Evolutionary conservation across 257 asterid species (phyloP).

Genomic region (Euphrasia confusa): DNA sequence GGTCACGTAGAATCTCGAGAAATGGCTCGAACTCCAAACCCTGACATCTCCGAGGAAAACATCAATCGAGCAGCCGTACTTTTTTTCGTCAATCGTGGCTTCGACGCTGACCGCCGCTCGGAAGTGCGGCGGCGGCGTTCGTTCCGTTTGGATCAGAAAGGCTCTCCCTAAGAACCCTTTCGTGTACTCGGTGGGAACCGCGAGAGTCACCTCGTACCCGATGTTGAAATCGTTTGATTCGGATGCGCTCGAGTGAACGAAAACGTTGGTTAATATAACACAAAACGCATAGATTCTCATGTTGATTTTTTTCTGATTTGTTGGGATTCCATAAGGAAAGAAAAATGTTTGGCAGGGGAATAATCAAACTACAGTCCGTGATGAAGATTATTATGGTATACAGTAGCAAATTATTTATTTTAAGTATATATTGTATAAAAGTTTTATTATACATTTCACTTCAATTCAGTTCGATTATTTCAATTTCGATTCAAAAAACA

Average conservation of each 20-base stretch:
- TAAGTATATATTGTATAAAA: too few relatives aligned
- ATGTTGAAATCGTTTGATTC: slow-evolving; percentile 37
- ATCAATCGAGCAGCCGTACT: slow-evolving; percentile 60
- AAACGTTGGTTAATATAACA: slow-evolving; percentile 24
- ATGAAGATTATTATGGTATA: not conserved
- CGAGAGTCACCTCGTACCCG: slow-evolving; percentile 56
- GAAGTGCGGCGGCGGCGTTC: slow-evolving; percentile 47
- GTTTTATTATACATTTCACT: too few relatives aligned
- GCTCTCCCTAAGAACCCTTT: slow-evolving; percentile 69
- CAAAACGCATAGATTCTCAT: slow-evolving; percentile 40
- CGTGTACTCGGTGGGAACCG: slow-evolving; percentile 50
- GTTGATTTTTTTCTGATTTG: slow-evolving; percentile 10
- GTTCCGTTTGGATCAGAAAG: slow-evolving; percentile 48
- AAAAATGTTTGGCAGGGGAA: not conserved
- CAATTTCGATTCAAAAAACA: too few relatives aligned
- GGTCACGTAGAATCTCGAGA: slow-evolving; percentile 47
- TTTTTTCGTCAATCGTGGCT: slow-evolving; percentile 29
- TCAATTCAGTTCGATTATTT: too few relatives aligned
- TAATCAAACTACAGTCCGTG: not conserved
- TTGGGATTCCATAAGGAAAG: slow-evolving; percentile 22
- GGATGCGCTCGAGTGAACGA: slow-evolving; percentile 23
- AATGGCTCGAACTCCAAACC: slow-evolving; percentile 84
- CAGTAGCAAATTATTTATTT: not conserved
- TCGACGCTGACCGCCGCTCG: slow-evolving; percentile 61
- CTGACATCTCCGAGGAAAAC: slow-evolving; percentile 60